Base-by-base conservation (phyloP, 108 stramenopile species). In the Aurantiochytrium sp. region DNA sequence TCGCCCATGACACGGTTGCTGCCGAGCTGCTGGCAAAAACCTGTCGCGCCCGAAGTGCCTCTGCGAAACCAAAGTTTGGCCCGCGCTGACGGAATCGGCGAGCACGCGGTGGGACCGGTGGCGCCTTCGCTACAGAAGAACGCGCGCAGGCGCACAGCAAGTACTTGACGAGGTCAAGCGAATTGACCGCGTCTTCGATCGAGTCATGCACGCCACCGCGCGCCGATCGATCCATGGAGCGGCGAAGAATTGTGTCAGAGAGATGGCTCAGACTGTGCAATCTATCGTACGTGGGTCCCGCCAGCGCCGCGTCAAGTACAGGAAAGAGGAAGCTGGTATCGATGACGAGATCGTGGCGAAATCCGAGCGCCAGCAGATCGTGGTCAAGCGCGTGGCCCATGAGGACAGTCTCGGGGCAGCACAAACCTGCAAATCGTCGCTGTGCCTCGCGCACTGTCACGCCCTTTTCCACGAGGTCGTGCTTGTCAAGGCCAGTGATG, bases 151-250 rank as follows among this genome's bases (percentile, higher is more conserved):
- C 51, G 51, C 45, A 47, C 45, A 83, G 1, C 1, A 53, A 18
- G 23, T 83, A 83, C 76, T 83, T 83, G 76, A 53, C 76, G 25
- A 83, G 51, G 51, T 83, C 76, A 12, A 83, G 51, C 10, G 76
- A 83, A 45, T 83, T 83, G 28, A 47, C 49, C 10, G 76, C 44
- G 23, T 83, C 76, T 35, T 83, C 76, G 45, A 83, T 47, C 6
- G 76, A 83, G 51, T 83, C 76, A 45, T 83, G 76, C 10, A 83
- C 23, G 45, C 76, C 76, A 25, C 76, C 76, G 2, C 76, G 45
- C 14, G n/a, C 6, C 0, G 45, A 47, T 8, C 76, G 76, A 45
- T 83, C 51, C 76, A 83, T 83, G 76, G n/a, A n/a, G 45, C 76
- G 45, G 23, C 51, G 49, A 43, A 83, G 23, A 8, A 83, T 45